A percentile compares a stretch with the other conserved stretches of the same genome.
These are phyloP conservation scores for Musa beccarii DNA, from an alignment of 176 grass and related monocot species.

Conservation along the genomic window DNA sequence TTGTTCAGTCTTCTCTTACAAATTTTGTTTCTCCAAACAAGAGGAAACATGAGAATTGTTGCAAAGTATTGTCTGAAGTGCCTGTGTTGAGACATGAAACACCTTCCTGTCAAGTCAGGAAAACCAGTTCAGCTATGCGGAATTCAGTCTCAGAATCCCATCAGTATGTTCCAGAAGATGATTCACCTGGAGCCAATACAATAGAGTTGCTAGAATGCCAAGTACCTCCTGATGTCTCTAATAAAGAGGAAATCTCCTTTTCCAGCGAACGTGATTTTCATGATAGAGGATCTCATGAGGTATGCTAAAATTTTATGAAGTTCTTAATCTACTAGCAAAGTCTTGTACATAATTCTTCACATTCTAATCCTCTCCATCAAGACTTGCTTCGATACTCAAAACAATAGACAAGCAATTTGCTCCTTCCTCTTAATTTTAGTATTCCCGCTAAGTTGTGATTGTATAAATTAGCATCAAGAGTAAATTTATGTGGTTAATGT, in stretches of 20 bases:
- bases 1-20: slow-evolving; percentile 65
- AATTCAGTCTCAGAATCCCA: slow-evolving; percentile 16
- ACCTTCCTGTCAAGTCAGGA: slow-evolving; percentile 32
- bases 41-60: slow-evolving; percentile 59
- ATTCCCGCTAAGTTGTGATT: slow-evolving; percentile 21
- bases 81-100: slow-evolving; percentile 55
- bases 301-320: slow-evolving; percentile 27
- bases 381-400: no score
- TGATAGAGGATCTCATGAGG: slow-evolving; percentile 31
- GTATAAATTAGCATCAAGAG: no score
- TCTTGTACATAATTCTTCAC: no score
- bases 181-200: slow-evolving; percentile 31
- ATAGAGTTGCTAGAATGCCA: slow-evolving; percentile 16
- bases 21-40: slow-evolving; percentile 69
- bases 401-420: no score
- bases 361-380: no score
- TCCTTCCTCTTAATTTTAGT: not conserved
- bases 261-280: slow-evolving; percentile 23
- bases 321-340: not conserved
- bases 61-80: slow-evolving; percentile 62
- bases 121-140: slow-evolving; percentile 30
- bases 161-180: slow-evolving; percentile 19
- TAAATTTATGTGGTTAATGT: no score
- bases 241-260: slow-evolving; percentile 22
- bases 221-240: slow-evolving; percentile 10